A percentile compares a stretch with the other conserved stretches of the same genome.
phyloP scores from a whole-genome alignment of 192 early-diverging fungal genomes.

The Coemansia sp. region DNA sequence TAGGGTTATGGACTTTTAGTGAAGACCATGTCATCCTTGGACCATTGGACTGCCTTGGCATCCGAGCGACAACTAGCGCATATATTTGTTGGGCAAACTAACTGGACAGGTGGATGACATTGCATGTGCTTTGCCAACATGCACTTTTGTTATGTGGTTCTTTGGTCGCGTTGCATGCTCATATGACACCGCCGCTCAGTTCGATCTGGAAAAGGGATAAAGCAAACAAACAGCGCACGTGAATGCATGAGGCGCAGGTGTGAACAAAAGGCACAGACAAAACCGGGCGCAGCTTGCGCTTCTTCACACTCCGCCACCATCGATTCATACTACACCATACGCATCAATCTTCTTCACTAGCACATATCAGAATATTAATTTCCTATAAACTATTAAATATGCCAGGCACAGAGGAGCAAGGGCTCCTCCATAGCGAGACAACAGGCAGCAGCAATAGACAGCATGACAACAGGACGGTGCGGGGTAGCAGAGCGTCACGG shows the following conservation, averaged over 20 bases:
- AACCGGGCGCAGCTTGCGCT: background rate
- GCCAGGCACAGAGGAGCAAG: background rate
- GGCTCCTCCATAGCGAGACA: background rate
- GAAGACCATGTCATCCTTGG: no score
- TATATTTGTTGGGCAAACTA: no score
- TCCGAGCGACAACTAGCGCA: no score
- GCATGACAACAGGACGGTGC: background rate
- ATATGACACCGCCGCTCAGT: no score
- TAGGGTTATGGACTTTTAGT: no score
- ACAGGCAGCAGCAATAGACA: background rate
- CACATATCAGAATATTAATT: background rate
- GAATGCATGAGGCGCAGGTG: background rate
- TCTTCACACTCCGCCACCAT: background rate
- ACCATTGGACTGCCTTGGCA: no score
- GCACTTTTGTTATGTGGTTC: no score
- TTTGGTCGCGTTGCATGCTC: no score
- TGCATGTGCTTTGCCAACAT: no score
- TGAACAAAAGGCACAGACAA: background rate
- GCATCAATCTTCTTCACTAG: background rate
- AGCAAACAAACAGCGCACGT: background rate
- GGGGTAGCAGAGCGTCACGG: conserved; percentile 5
- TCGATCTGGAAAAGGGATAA: no score
- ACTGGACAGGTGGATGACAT: no score
- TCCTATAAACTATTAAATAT: background rate
- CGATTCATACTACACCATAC: no score